Conservation (phyloP, 1,284 basidiomycete genomes). For the Trichosporon coremiiforme region DNA sequence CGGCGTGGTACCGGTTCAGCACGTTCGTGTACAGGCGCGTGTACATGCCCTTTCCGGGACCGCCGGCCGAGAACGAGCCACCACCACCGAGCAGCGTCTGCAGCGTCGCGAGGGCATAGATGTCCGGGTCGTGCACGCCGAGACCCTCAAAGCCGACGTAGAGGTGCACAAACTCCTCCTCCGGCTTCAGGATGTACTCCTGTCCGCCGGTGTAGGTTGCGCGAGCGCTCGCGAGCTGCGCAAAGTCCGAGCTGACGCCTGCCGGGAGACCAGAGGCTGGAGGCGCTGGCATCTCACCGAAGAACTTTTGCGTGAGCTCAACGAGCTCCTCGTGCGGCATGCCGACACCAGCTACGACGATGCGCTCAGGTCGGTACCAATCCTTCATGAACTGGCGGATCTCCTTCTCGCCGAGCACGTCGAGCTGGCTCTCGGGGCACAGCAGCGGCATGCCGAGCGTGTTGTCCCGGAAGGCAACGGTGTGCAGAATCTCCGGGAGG, state of each 20-base stretch:
- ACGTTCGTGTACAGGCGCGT: conserved; percentile 96
- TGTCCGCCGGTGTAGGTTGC: conserved; percentile 84
- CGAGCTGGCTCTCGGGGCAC: conserved; percentile 81
- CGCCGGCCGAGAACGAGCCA: conserved; percentile 69
- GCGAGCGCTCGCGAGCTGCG: conserved; percentile 56
- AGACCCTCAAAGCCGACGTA: conserved; percentile 92
- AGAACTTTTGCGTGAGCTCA: conserved; percentile 78
- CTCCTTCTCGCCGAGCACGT: conserved; percentile 67
- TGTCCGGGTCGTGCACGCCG: conserved; percentile 89
- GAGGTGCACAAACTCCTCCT: conserved; percentile 85
- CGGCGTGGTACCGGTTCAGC: conserved; percentile 88
- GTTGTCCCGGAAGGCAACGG: conserved; percentile 75
- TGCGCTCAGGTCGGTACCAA: conserved; percentile 90
- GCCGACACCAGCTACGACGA: conserved; percentile 92
- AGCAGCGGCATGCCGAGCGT: conserved; percentile 87
- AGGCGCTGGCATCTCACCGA: conserved; percentile 68
- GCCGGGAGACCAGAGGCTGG: conserved; percentile 37
- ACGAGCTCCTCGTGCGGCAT: conserved; percentile 88
- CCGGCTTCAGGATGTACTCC: conserved; percentile 65
- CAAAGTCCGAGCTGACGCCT: conserved; percentile 43
- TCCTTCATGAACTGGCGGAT: conserved; percentile 71
- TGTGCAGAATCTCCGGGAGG: conserved; percentile 88
- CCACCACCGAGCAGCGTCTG: conserved; percentile 95
- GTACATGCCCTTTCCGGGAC: conserved; percentile 99
- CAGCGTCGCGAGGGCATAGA: conserved; percentile 91